phyloP scores from a whole-genome alignment of 768 basidiomycete species.

The Psilocybe azurescens region DNA sequence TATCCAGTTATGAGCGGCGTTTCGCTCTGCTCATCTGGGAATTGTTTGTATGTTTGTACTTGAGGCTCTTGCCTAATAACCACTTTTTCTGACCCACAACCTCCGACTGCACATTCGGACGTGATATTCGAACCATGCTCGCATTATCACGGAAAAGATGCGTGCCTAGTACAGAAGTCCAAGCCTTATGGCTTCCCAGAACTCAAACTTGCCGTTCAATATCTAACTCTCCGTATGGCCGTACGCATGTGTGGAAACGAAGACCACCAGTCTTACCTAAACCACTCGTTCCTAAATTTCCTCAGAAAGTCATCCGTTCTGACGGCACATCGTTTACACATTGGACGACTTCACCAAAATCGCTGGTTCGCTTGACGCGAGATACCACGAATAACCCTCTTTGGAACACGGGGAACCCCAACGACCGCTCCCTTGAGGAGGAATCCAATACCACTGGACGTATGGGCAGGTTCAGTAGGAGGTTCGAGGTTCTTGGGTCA shows the following conservation, averaged over 20 bases:
- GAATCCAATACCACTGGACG: slow-evolving; percentile 77
- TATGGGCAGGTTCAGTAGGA: slow-evolving; percentile 78
- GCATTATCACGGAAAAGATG: slow-evolving; percentile 17
- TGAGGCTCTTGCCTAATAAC: slow-evolving; percentile 9
- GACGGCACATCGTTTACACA: slow-evolving; percentile 91
- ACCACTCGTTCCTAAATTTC: slow-evolving; percentile 85
- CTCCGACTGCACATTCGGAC: background rate
- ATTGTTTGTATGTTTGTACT: slow-evolving; percentile 6
- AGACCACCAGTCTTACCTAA: slow-evolving; percentile 73
- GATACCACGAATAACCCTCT: slow-evolving; percentile 90
- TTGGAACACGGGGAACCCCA: slow-evolving; percentile 73
- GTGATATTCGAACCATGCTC: slow-evolving; percentile 11
- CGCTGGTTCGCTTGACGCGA: slow-evolving; percentile 76
- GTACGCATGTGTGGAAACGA: slow-evolving; percentile 82
- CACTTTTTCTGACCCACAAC: slow-evolving; percentile 11
- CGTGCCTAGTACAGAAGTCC: slow-evolving; percentile 8
- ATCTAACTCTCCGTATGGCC: slow-evolving; percentile 82
- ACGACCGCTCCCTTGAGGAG: slow-evolving; percentile 61
- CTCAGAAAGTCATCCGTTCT: slow-evolving; percentile 83
- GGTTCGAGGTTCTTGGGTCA: slow-evolving; percentile 53
- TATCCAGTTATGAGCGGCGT: too few species aligned
- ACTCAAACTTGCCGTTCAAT: slow-evolving; percentile 34
- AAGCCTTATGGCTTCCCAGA: slow-evolving; percentile 3
- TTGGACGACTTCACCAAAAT: slow-evolving; percentile 88
- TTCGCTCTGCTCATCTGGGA: too few species aligned